Base-by-base conservation (phyloP, 805 yeast genomes). In the Hanseniaspora clermontiae region DNA sequence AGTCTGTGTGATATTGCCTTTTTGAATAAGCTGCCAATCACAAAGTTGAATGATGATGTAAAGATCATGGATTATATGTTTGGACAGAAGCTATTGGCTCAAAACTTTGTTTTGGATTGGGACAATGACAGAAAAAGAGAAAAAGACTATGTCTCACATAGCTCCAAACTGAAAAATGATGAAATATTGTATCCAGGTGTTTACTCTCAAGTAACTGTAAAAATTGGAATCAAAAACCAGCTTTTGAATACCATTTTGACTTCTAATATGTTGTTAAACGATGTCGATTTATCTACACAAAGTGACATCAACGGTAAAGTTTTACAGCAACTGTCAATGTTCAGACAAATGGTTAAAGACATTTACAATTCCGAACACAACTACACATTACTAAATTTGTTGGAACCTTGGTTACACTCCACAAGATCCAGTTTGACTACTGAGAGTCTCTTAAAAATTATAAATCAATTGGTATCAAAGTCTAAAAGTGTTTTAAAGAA, bases 311-410 rank as follows among this genome's bases (percentile, higher is more conserved):
- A 90, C 11, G 76, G 82, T 0, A 79, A 85, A 0, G 86, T 96
- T 2, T 72, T 93, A 59, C 34, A 42, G 5, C 42, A 53, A 32
- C 3, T 56, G 38, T 68, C 74, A 10, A 84, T 84, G 1, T 73
- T 93, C 57, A 78, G 95, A 64, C 67, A 76, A 8, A 72, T 93
- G 77, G 84, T 93, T 12, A 87, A 84, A 63, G 81, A 76, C 36
- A 88, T 96, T 96, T 91, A 97, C 96, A 95, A 88, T 63, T 84
- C 82, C 64, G 97, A 96, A 0, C 70, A 86, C 56, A 72, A 73
- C 20, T 46, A 47, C n/a, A 80, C 79, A 10, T 77, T 78, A 10
- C 86, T 96, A 0, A 76, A 66, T 61, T 70, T 93, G 27, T 90
- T 84, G 67, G 95, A 88, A 66, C 80, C 86, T 32, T 75, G 84